Evolutionary conservation across 345 rosid species (phyloP).

Genomic region (Populus simonii): DNA sequence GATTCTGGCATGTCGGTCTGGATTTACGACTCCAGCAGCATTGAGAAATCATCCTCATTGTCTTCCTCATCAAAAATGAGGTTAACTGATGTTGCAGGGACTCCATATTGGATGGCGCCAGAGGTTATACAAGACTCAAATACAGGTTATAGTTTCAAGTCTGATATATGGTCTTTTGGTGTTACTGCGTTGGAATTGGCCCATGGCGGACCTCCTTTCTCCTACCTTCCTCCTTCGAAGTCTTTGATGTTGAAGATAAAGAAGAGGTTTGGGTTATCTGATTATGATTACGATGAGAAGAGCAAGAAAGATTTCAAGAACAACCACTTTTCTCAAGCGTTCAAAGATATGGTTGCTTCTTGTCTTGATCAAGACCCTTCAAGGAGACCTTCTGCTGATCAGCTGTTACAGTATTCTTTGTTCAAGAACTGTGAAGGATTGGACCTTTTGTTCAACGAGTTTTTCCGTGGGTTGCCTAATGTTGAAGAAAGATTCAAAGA

Average conservation of each 20-base stretch:
- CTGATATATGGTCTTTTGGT: constrained; percentile 92
- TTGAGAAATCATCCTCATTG: constrained; percentile 4
- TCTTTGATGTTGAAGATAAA: constrained; percentile 79
- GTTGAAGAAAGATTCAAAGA: constrained; percentile 61
- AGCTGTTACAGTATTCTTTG: constrained; percentile 63
- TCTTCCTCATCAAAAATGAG: constrained; percentile 37
- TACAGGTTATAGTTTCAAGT: constrained; percentile 77
- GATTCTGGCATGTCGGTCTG: constrained; percentile 86
- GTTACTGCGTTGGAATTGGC: constrained; percentile 84
- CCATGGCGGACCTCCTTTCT: constrained; percentile 75
- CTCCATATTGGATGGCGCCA: constrained; percentile 97
- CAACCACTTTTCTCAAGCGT: constrained; percentile 70
- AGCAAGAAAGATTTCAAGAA: constrained; percentile 34
- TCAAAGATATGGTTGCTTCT: constrained; percentile 76
- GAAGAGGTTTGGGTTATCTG: constrained; percentile 62
- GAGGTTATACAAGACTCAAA: constrained; percentile 83
- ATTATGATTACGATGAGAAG: constrained; percentile 47
- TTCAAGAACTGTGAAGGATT: constrained; percentile 64
- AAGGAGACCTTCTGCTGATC: constrained; percentile 70
- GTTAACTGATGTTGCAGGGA: constrained; percentile 71
- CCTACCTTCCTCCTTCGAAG: constrained; percentile 72
- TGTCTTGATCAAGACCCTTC: constrained; percentile 81
- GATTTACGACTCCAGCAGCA: constrained; percentile 47
- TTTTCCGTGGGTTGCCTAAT: constrained; percentile 59
- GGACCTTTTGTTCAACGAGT: constrained; percentile 52